A percentile compares a stretch with the other conserved stretches of the same genome.
Evolutionary conservation across 208 protist species (phyloP).

Genomic region (Trypanosoma platydactyli): DNA sequence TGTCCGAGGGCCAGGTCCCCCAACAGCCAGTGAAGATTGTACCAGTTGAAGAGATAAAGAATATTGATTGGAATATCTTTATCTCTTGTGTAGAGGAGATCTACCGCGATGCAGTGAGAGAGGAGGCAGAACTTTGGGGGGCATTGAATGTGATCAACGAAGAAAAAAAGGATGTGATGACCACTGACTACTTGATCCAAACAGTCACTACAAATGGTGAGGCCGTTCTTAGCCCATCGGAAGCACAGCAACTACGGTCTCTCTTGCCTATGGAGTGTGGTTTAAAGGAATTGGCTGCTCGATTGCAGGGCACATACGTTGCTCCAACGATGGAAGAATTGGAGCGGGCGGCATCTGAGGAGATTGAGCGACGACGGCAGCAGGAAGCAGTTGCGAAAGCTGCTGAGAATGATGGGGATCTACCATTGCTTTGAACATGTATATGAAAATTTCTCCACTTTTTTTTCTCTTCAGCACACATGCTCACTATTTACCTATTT

Average conservation of each 20-base stretch:
- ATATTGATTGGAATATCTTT: slow-evolving; percentile 94
- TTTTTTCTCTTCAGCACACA: slow-evolving; percentile 18
- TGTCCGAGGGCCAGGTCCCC: slow-evolving; percentile 33
- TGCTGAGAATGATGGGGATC: slow-evolving; percentile 34
- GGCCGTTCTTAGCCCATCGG: slow-evolving; percentile 74
- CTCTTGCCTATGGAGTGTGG: slow-evolving; percentile 46
- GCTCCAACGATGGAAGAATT: slow-evolving; percentile 76
- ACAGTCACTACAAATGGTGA: slow-evolving; percentile 82
- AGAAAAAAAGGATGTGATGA: slow-evolving; percentile 36
- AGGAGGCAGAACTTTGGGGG: slow-evolving; percentile 62
- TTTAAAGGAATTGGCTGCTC: slow-evolving; percentile 66
- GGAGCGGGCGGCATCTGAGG: slow-evolving; percentile 42
- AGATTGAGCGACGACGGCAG: slow-evolving; percentile 44
- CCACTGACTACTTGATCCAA: slow-evolving; percentile 50
- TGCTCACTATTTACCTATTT: slow-evolving; percentile 7
- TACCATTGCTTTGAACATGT: slow-evolving; percentile 24
- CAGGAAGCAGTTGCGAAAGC: slow-evolving; percentile 47
- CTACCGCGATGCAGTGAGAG: slow-evolving; percentile 65
- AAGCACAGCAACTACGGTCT: slow-evolving; percentile 66
- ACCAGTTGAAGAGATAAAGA: slow-evolving; percentile 88
- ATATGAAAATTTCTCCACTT: slow-evolving; percentile 17
- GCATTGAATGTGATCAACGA: slow-evolving; percentile 64
- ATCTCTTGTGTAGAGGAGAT: slow-evolving; percentile 84
- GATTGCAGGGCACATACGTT: slow-evolving; percentile 85
- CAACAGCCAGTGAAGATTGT: slow-evolving; percentile 52